These are phyloP conservation scores for Citeromyces siamensis DNA, from an alignment of 1,139 yeast genomes.

Conservation along the genomic window DNA sequence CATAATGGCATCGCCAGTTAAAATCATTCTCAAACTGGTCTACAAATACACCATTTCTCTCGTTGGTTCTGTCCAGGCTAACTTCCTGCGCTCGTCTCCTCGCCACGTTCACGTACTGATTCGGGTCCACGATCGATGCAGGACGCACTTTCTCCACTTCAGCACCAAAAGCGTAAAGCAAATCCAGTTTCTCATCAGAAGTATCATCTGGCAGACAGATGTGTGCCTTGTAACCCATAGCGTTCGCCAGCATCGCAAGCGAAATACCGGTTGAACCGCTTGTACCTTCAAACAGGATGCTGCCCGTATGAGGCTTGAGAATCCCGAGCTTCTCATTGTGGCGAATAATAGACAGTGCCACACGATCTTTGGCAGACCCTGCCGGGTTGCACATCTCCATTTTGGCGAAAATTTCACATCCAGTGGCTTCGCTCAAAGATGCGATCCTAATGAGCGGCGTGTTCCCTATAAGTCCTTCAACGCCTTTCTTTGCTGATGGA, in stretches of 20 bases:
- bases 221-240: slow-evolving; percentile 81
- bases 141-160: slow-evolving; percentile 83
- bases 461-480: slow-evolving; percentile 69
- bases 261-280: slow-evolving; percentile 96
- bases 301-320: slow-evolving; percentile 44
- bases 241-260: slow-evolving; percentile 76
- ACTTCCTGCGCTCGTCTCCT: slow-evolving; percentile 46
- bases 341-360: slow-evolving; percentile 73
- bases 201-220: slow-evolving; percentile 96
- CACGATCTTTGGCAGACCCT: slow-evolving; percentile 92
- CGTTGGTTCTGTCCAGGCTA: slow-evolving; percentile 26
- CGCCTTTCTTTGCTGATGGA: slow-evolving; percentile 20
- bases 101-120: slow-evolving; percentile 88
- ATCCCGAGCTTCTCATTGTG: slow-evolving; percentile 51
- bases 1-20: slow-evolving; percentile 79
- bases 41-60: slow-evolving; percentile 63
- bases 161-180: slow-evolving; percentile 71
- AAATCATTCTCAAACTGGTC: slow-evolving; percentile 91
- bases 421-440: slow-evolving; percentile 64
- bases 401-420: slow-evolving; percentile 79
- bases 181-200: slow-evolving; percentile 63
- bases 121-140: slow-evolving; percentile 88
- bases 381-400: slow-evolving; percentile 85
- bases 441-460: slow-evolving; percentile 76
- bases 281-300: slow-evolving; percentile 84